Evolutionary conservation across 176 grass and related monocot species (phyloP).

Genomic region (Carex pumila): DNA sequence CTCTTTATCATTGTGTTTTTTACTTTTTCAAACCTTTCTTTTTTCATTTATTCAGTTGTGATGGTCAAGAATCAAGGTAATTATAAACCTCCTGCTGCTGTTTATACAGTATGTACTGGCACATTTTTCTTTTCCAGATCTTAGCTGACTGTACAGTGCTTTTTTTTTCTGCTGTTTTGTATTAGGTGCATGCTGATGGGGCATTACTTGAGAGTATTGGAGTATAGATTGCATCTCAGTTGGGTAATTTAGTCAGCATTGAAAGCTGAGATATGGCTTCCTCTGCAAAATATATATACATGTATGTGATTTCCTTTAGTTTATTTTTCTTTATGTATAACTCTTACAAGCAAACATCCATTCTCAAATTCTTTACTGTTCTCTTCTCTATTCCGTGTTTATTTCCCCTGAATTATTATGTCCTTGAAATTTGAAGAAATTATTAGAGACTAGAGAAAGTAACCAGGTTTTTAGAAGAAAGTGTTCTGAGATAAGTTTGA

Average conservation of each 20-base stretch:
- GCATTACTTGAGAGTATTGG: slow-evolving; percentile 33
- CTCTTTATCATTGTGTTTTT: not conserved
- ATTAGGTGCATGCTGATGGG: slow-evolving; percentile 32
- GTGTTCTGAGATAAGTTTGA: not conserved
- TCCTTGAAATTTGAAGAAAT: not conserved
- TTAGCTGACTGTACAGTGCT: not conserved
- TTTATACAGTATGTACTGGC: not conserved
- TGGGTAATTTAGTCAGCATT: slow-evolving; percentile 9
- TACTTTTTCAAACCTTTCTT: not conserved
- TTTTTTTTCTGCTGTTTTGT: not conserved
- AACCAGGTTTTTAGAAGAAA: not conserved
- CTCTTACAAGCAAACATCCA: not conserved
- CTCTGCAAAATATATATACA: slow-evolving; percentile 12
- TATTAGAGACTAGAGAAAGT: not conserved
- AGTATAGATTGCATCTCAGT: slow-evolving; percentile 29
- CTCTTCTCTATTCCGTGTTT: not conserved
- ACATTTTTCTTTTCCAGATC: not conserved
- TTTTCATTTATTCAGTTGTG: not conserved
- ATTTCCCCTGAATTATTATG: not conserved
- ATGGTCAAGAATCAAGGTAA: not conserved
- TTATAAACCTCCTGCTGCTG: not conserved
- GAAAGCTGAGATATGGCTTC: not conserved
- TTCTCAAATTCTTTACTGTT: slow-evolving; percentile 5
- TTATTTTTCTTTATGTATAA: slow-evolving; percentile 13
- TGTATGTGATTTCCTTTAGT: slow-evolving; percentile 15